These are phyloP conservation scores for Daldinia grandis DNA, from an alignment of 495 filamentous ascomycete species.

Conservation along the genomic window DNA sequence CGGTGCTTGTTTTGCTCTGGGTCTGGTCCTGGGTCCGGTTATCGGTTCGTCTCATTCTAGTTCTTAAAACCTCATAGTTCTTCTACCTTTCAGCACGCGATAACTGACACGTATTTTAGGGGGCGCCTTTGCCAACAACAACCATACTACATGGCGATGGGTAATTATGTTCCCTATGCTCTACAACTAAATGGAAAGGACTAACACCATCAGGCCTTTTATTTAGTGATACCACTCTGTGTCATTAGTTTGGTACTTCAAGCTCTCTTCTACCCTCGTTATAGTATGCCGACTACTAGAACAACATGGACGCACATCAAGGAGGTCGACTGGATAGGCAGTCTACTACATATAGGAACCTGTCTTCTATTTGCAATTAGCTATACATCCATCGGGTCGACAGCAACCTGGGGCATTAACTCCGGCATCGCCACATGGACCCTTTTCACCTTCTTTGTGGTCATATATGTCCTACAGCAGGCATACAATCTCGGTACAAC, in stretches of 20 bases:
- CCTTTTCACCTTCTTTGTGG: constrained; percentile 25
- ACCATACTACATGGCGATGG: constrained; percentile 62
- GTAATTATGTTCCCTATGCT: constrained; percentile 10
- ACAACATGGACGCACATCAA: constrained; percentile 45
- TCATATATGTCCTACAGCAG: constrained; percentile 38
- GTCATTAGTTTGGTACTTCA: constrained; percentile 61
- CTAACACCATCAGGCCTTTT: constrained; percentile 57
- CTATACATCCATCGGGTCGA: constrained; percentile 48
- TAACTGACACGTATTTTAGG: constrained; percentile 14
- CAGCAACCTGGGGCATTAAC: constrained; percentile 49
- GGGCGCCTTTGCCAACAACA: constrained; percentile 60
- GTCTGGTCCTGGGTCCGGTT: constrained; percentile 63
- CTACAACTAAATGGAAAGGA: not conserved
- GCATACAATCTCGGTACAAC: constrained; percentile 58
- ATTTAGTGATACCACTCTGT: constrained; percentile 68
- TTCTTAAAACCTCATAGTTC: not conserved
- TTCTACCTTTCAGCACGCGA: not conserved
- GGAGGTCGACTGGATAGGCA: constrained; percentile 53
- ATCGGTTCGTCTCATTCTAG: constrained; percentile 53
- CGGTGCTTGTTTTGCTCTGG: constrained; percentile 57
- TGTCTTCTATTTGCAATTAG: constrained; percentile 33
- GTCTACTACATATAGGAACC: constrained; percentile 23
- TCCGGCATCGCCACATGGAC: constrained; percentile 29
- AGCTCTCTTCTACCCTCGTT: constrained; percentile 59
- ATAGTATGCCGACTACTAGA: constrained; percentile 53